Percentiles rank a stretch among this genome's conserved stretches.
These are phyloP conservation scores for Avicennia marina DNA, from an alignment of 257 asterid species.

Conservation along the genomic window DNA sequence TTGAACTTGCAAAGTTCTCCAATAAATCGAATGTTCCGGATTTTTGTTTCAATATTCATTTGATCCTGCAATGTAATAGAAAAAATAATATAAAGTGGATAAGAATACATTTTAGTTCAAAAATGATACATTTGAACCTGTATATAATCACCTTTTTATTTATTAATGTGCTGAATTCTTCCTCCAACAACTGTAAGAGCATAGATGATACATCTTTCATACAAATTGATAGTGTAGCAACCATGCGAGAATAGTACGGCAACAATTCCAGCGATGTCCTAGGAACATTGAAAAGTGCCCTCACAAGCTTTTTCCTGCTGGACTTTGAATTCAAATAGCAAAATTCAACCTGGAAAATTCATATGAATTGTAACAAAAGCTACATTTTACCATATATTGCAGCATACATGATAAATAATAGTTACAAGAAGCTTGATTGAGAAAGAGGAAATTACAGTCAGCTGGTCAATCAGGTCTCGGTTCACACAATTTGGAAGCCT, in stretches of 20 bases:
- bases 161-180: conserved; percentile 79
- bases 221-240: conserved; percentile 90
- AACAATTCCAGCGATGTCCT: conserved; percentile 92
- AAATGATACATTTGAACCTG: conserved; percentile 15
- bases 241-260: conserved; percentile 97
- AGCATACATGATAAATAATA: conserved; percentile 8
- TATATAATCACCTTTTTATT: conserved; percentile 75
- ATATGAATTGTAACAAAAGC: conserved; percentile 13
- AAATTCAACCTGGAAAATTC: conserved; percentile 80
- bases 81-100: conserved; percentile 14
- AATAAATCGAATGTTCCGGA: conserved; percentile 88
- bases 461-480: conserved; percentile 98
- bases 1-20: conserved; percentile 99
- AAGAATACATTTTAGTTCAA: conserved; percentile 10
- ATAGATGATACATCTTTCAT: conserved; percentile 89
- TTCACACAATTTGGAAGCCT: conserved; percentile 94
- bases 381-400: conserved; percentile 19
- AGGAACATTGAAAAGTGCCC: conserved; percentile 95
- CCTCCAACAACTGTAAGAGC: conserved; percentile 94
- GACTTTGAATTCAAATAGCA: conserved; percentile 97
- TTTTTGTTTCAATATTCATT: conserved; percentile 96
- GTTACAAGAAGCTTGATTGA: conserved; percentile 17
- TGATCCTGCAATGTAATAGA: conserved; percentile 68
- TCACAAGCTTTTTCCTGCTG: conserved; percentile 90
- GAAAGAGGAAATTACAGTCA: conserved; percentile 58